Conservation (phyloP, 2,329 filamentous ascomycete species). For the Boeremia lycopersici region DNA sequence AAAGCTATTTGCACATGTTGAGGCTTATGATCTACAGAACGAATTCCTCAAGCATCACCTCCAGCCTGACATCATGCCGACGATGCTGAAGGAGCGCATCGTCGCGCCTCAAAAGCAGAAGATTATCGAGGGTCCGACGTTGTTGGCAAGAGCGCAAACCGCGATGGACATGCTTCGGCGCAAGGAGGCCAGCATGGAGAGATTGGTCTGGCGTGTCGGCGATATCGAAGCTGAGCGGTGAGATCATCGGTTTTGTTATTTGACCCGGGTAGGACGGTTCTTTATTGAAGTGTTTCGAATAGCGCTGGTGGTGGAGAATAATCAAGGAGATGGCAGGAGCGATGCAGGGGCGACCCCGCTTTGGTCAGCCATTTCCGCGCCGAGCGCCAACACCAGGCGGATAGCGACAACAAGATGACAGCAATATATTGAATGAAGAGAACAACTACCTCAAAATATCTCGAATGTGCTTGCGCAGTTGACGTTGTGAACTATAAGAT, state of each 20-base stretch:
- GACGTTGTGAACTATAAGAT: background rate
- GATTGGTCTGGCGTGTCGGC: constrained; percentile 49
- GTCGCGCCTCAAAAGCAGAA: constrained; percentile 51
- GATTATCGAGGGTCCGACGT: constrained; percentile 50
- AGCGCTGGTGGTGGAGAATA: constrained; percentile 4
- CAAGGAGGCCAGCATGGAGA: constrained; percentile 54
- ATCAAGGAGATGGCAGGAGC: constrained; percentile 9
- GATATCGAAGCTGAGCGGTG: constrained; percentile 22
- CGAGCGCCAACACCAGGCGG: background rate
- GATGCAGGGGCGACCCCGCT: constrained; percentile 11
- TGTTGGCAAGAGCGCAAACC: constrained; percentile 51
- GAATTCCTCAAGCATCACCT: constrained; percentile 61
- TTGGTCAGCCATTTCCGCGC: background rate
- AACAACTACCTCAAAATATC: constrained; percentile 8
- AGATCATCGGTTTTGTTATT: constrained; percentile 3
- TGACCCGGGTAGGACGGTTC: background rate
- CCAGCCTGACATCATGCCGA: constrained; percentile 61
- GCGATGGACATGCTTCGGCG: constrained; percentile 53
- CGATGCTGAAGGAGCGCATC: constrained; percentile 49
- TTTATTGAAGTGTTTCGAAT: constrained; percentile 14
- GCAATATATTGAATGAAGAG: background rate
- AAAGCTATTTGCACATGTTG: background rate
- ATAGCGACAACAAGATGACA: no score
- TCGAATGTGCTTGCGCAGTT: constrained; percentile 9
- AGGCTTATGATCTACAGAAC: constrained; percentile 51